phyloP scores from a whole-genome alignment of 768 basidiomycete species.

The Tylopilus vinaceipallidus region DNA sequence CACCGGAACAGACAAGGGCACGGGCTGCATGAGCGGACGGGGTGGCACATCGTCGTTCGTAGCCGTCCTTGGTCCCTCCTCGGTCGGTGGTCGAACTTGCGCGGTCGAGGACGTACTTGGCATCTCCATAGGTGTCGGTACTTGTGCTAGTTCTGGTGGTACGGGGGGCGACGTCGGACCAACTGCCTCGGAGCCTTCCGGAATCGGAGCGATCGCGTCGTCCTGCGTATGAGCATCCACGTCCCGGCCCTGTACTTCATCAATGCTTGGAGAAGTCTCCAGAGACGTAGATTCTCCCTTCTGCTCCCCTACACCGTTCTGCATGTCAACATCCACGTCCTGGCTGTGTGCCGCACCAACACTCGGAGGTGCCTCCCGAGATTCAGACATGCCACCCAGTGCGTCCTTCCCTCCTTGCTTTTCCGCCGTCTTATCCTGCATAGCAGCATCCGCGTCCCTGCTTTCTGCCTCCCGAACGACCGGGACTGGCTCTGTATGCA shows the following conservation, averaged over 20 bases:
- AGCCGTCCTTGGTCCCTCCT: not conserved
- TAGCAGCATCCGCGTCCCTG: no score
- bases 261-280: not conserved
- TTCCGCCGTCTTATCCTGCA: no score
- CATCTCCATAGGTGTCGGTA: not conserved
- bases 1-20: not conserved
- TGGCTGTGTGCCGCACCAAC: not conserved
- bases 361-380: not conserved
- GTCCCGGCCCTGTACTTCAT: not conserved
- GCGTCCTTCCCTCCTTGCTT: not conserved
- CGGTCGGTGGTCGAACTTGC: not conserved
- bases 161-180: not conserved
- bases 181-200: not conserved
- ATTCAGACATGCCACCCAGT: not conserved
- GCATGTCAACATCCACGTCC: slow-evolving; percentile 4
- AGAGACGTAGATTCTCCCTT: not conserved
- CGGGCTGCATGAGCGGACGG: not conserved
- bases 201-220: not conserved
- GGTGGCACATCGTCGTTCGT: not conserved
- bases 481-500: no score
- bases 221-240: slow-evolving; percentile 8
- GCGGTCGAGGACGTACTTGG: not conserved
- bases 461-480: no score
- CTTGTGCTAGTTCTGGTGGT: not conserved
- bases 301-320: no score